Evolutionary conservation across 2,329 filamentous ascomycete species (phyloP).

Genomic region (Aschersonia sp.): DNA sequence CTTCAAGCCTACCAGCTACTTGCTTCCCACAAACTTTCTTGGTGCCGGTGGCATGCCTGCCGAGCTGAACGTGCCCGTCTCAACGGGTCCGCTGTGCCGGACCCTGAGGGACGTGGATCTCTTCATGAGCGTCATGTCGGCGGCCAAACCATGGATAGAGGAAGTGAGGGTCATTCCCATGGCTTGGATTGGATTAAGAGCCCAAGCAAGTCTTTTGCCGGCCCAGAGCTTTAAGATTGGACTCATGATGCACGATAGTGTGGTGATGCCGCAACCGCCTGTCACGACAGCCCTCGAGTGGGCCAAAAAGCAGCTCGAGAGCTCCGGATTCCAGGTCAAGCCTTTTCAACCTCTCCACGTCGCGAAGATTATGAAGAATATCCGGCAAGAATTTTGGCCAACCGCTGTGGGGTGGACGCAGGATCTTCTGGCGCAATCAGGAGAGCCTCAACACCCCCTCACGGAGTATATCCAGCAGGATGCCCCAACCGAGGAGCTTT

Average conservation of each 20-base stretch:
- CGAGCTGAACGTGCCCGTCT: constrained; percentile 19
- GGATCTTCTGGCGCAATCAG: constrained; percentile 6
- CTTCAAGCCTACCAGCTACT: constrained; percentile 7
- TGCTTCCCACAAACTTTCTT: constrained; percentile 13
- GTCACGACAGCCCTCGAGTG: constrained; percentile 3
- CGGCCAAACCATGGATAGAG: constrained; percentile 11
- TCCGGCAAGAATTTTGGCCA: constrained; percentile 1
- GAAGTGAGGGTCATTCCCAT: constrained; percentile 18
- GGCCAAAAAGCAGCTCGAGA: constrained; percentile 1
- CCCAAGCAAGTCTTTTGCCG: not conserved
- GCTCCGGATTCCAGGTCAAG: constrained; percentile 1
- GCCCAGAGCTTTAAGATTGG: constrained; percentile 21
- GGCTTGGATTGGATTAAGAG: constrained; percentile 15
- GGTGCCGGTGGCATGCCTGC: constrained; percentile 7
- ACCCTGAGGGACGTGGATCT: constrained; percentile 19
- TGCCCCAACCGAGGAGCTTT: constrained; percentile 4
- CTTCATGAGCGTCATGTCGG: constrained; percentile 11
- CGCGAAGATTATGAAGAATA: not conserved
- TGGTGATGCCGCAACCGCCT: constrained; percentile 22
- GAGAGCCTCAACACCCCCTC: constrained; percentile 14
- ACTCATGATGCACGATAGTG: constrained; percentile 23
- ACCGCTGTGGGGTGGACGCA: not conserved
- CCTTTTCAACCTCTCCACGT: constrained; percentile 1
- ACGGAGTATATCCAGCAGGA: constrained; percentile 12
- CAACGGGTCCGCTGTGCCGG: constrained; percentile 18